Base-by-base conservation (phyloP, 208 protist genomes). In the Wallacemonas sp. region DNA sequence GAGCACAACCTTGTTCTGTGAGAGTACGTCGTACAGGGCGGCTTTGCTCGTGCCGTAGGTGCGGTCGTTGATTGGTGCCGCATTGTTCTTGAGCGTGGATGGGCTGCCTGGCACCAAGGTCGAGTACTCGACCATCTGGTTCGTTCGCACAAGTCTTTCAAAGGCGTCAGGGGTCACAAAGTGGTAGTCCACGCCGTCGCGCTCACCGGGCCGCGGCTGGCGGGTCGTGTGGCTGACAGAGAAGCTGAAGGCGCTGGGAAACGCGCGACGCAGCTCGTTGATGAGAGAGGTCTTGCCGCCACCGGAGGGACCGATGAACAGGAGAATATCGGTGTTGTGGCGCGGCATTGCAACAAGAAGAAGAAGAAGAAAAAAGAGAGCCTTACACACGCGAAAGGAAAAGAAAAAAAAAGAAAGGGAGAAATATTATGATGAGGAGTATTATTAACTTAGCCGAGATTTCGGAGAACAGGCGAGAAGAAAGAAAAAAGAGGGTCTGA, bases 211-310 rank as follows among this genome's bases (percentile, higher is more conserved):
- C 11, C 91, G 79, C 23, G 91, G 85, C 26, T 57, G 20, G 29
- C 95, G 82, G 3, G 95, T 97, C 16, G 95, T 97, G 83, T 96
- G 84, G 62, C 90, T 97, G 10, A 97, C 81, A 36, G 78, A 88
- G 49, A 97, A 97, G 46, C 78, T 81, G 55, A 98, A 96, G 8
- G 62, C 46, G 14, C 74, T 52, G 16, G 89, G 86, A 62, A 77
- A 91, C 20, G 77, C 69, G 11, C 23, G 42, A 25, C 82, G 70
- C 2, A 98, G 79, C 14, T 74, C 61, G 12, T 67, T 26, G 61
- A 97, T 91, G 20, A 98, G 63, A 10, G 94, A 96, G 7, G 87
- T 78, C 75, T 98, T 98, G 20, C 94, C 94, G 31, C 82, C 79
- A 14, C 94, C 94, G 38, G 81, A 89, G 16, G 92, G 88, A 1